Evolutionary conservation across 2,329 filamentous ascomycete genomes (phyloP).

Genomic region (Cytospora piceicola): DNA sequence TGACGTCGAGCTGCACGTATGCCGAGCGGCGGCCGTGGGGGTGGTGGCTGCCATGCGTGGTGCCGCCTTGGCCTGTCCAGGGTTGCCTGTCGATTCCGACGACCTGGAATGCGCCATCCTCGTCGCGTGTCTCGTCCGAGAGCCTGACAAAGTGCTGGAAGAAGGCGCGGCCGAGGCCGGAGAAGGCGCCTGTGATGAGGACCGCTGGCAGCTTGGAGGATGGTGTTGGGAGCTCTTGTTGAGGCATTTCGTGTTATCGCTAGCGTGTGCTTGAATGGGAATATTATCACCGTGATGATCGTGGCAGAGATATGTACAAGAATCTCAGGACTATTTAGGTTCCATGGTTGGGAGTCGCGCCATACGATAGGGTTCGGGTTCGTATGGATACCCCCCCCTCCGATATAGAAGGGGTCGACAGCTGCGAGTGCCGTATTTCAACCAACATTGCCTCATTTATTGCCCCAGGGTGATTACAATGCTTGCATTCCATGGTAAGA

Average conservation of each 20-base stretch:
- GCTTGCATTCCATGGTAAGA: no score
- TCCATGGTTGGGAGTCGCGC: no score
- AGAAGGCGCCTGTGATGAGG: constrained; percentile 25
- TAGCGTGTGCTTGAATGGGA: not conserved
- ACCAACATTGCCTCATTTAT: no score
- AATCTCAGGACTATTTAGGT: not conserved
- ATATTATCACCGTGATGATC: not conserved
- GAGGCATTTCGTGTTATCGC: not conserved
- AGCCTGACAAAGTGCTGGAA: constrained; percentile 23
- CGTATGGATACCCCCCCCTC: no score
- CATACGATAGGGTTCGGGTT: no score
- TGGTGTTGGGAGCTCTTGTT: not conserved
- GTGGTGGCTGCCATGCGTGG: not conserved
- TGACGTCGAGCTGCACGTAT: constrained; percentile 23
- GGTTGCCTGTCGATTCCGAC: constrained; percentile 21
- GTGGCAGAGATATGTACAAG: not conserved
- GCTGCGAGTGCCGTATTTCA: no score
- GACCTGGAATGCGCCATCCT: not conserved
- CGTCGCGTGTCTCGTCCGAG: no score
- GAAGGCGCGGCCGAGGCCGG: constrained; percentile 29
- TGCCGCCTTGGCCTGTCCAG: constrained; percentile 12
- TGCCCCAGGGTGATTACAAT: no score
- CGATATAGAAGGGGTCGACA: no score
- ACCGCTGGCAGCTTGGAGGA: not conserved
- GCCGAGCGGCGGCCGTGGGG: constrained; percentile 1